These are phyloP conservation scores for Leonotis leonurus DNA, from an alignment of 257 asterid genomes.

Conservation along the genomic window DNA sequence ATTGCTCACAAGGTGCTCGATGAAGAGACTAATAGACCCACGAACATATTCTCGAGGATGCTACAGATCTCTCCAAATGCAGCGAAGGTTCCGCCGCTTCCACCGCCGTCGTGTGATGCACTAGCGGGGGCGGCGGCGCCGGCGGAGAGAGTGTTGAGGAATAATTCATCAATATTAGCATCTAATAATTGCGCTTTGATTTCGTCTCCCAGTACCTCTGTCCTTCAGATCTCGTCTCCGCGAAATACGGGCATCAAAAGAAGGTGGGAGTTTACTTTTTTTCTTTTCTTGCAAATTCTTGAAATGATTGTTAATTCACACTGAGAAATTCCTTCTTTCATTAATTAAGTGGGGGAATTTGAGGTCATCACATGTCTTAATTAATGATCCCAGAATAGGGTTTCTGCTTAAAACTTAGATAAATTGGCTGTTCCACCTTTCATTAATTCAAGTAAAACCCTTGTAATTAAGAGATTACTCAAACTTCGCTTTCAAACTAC, in stretches of 20 bases:
- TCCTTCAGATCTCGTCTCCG: conserved; percentile 96
- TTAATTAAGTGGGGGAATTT: no score
- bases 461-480: not conserved
- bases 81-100: conserved; percentile 20
- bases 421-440: not conserved
- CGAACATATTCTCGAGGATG: conserved; percentile 54
- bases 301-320: no score
- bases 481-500: conserved; percentile 16
- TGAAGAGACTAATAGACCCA: conserved; percentile 26
- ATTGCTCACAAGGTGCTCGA: conserved; percentile 1
- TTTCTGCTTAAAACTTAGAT: not conserved
- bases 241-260: conserved; percentile 77
- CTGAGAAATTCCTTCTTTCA: no score
- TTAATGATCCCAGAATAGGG: conserved; percentile 26
- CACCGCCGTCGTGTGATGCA: conserved; percentile 12
- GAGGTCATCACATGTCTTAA: conserved; percentile 20
- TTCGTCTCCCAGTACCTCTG: no score
- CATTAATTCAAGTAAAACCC: no score
- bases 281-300: not conserved
- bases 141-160: conserved; percentile 20
- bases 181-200: no score
- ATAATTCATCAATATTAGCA: no score
- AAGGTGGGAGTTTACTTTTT: conserved; percentile 39
- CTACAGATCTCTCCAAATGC: conserved; percentile 58
- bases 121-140: no score